A percentile compares a stretch with the other conserved stretches of the same genome.
These are phyloP conservation scores for Penicillium fimorum DNA, from an alignment of 495 filamentous ascomycete species.

Conservation along the genomic window DNA sequence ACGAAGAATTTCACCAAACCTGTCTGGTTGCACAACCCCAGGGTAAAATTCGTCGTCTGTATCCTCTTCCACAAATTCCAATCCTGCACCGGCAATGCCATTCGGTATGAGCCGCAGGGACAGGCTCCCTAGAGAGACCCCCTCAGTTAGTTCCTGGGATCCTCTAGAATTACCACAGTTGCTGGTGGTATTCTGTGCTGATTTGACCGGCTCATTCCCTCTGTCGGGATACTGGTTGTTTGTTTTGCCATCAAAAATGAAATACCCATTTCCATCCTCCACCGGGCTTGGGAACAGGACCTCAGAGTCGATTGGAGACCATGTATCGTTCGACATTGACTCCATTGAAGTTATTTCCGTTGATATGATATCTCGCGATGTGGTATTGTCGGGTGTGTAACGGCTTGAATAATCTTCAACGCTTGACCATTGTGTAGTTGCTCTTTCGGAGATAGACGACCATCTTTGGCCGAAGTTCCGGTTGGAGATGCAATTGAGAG, in stretches of 20 bases:
- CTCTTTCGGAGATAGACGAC: background rate
- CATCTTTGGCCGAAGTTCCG: no score
- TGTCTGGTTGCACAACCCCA: background rate
- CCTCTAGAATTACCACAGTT: background rate
- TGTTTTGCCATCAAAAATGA: conserved; percentile 34
- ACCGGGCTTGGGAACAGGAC: conserved; percentile 18
- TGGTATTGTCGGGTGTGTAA: conserved; percentile 2
- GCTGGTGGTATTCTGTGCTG: background rate
- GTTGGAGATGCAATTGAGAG: background rate
- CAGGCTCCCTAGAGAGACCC: background rate
- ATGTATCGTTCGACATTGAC: conserved; percentile 20
- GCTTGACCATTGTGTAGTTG: conserved; percentile 3
- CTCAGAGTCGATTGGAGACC: conserved; percentile 31
- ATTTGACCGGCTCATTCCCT: conserved; percentile 29
- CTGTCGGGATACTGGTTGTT: conserved; percentile 25
- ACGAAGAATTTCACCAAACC: background rate
- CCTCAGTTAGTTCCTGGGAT: background rate
- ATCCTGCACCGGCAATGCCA: background rate
- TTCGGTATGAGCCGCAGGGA: background rate
- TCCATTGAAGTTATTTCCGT: conserved; percentile 20
- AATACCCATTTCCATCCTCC: conserved; percentile 31
- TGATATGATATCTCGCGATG: conserved; percentile 13
- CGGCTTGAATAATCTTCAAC: conserved; percentile 2
- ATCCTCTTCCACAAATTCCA: conserved; percentile 1
- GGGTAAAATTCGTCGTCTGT: conserved; percentile 11